Conservation (phyloP, 2,329 filamentous ascomycete genomes). For the Podosphaera xanthii region DNA sequence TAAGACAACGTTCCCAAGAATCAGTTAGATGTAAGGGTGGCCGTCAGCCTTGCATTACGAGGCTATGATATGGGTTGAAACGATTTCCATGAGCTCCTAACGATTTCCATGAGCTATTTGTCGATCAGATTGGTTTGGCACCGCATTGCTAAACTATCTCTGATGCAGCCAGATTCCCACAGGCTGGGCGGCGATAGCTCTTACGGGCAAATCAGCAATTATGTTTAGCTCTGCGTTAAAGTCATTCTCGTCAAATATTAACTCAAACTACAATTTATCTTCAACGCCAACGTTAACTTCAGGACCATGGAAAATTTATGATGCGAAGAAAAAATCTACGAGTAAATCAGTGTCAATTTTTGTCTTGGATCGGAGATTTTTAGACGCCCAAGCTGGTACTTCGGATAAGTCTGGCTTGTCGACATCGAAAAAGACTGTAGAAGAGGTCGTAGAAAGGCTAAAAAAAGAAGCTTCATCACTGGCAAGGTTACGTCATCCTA, state of each 20-base stretch:
- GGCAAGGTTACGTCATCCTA: constrained; percentile 73
- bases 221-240: constrained; percentile 49
- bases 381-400: constrained; percentile 45
- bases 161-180: too few species aligned
- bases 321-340: constrained; percentile 89
- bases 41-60: too few species aligned
- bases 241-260: constrained; percentile 82
- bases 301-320: constrained; percentile 92
- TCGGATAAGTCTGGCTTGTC: constrained; percentile 39
- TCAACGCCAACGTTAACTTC: constrained; percentile 53
- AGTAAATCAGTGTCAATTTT: constrained; percentile 79
- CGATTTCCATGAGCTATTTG: too few species aligned
- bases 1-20: too few species aligned
- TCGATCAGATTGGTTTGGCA: too few species aligned
- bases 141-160: too few species aligned
- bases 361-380: constrained; percentile 71
- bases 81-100: too few species aligned
- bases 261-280: constrained; percentile 70
- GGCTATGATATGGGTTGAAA: too few species aligned
- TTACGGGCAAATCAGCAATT: constrained; percentile 4
- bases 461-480: constrained; percentile 82
- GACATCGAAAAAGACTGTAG: constrained; percentile 56
- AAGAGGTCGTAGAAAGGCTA: constrained; percentile 75
- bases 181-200: neutral
- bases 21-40: too few species aligned